A percentile compares a stretch with the other conserved stretches of the same genome.
Evolutionary conservation across 2,329 filamentous ascomycete species (phyloP).

Genomic region (Tolypocladium sp.): DNA sequence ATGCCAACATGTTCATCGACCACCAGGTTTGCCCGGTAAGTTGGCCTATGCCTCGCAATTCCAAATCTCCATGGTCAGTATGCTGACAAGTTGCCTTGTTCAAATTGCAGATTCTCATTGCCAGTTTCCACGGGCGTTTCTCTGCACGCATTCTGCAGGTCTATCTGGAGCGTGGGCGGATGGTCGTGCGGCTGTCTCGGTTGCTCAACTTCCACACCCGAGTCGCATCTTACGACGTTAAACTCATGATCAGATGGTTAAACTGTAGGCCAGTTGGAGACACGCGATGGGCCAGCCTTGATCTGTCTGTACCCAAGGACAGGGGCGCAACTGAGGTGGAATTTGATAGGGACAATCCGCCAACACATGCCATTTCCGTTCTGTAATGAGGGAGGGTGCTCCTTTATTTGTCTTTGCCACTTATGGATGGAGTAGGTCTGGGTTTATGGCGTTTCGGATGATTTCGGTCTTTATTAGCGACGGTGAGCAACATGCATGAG

Average conservation of each 20-base stretch:
- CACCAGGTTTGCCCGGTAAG: slow-evolving; percentile 1
- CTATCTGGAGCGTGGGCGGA: slow-evolving; percentile 1
- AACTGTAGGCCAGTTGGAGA: slow-evolving; percentile 8
- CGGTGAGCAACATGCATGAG: too few relatives aligned
- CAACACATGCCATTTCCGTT: too few relatives aligned
- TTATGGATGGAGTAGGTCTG: too few relatives aligned
- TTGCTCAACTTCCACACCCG: slow-evolving; percentile 4
- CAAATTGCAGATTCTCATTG: slow-evolving; percentile 2
- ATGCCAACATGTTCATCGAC: neutral
- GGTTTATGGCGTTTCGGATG: too few relatives aligned
- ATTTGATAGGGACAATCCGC: too few relatives aligned
- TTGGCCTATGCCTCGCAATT: neutral
- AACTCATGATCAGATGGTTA: slow-evolving; percentile 4
- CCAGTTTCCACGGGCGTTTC: slow-evolving; percentile 5
- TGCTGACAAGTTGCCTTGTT: neutral
- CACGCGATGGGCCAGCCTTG: too few relatives aligned
- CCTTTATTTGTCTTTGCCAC: too few relatives aligned
- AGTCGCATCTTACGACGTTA: neutral
- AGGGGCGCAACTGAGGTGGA: too few relatives aligned
- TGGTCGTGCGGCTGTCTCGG: slow-evolving; percentile 5
- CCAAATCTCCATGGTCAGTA: too few relatives aligned
- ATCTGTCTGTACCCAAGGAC: too few relatives aligned
- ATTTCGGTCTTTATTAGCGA: too few relatives aligned
- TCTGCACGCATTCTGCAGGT: slow-evolving; percentile 7
- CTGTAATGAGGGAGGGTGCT: too few relatives aligned